Evolutionary conservation across 495 filamentous ascomycete genomes (phyloP), one percentile per base, ranked within the genome.

Genomic region (Hypoxylon lenormandii): DNA sequence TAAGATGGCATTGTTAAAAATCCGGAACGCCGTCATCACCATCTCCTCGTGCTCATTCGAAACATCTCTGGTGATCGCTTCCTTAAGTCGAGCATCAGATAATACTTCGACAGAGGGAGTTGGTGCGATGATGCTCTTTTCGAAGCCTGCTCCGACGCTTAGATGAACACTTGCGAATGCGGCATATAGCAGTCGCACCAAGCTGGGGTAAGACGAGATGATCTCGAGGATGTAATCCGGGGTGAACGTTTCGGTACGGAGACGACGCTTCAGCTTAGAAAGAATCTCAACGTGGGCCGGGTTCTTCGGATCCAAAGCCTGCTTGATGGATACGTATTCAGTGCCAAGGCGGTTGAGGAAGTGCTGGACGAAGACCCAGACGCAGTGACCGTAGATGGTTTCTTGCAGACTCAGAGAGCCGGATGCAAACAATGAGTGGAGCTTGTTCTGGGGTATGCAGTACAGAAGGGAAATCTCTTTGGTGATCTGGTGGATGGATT

Each of bases 221-320:
- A 98, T 97, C 81, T 98, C 94, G 13, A 92, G 88, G 70, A 98
- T 97, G 77, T 98, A 98, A 75, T 96, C 96, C 6, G 94, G 90
- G 1, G 95, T 98, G 79, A 98, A 98, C 0, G 95, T 98, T 79
- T 98, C 96, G 0, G 91, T 94, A 66, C 95, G 90, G 50, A 98
- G 86, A 52, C 95, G 90, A 71, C 93, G 92, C 87, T 98, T 98
- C 78, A 98, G 90, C 81, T 96, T 97, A 13, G 92, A 91, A 33
- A 98, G 86, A 73, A 97, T 87, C 79, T 97, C 94, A 1, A 90
- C 92, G 74, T 98, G 94, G 0, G 87, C 84, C 68, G 87, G 93
- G 78, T 88, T 91, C 64, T 73, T 79, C 13, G 85, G 69, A 69
- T 97, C 92, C 18, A 98, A 81, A 4, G 94, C 83, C n/a, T 91